Percentiles rank a stretch among this genome's conserved stretches.
Conservation (phyloP, 441 rosid species). For the Syzygium malaccense region DNA sequence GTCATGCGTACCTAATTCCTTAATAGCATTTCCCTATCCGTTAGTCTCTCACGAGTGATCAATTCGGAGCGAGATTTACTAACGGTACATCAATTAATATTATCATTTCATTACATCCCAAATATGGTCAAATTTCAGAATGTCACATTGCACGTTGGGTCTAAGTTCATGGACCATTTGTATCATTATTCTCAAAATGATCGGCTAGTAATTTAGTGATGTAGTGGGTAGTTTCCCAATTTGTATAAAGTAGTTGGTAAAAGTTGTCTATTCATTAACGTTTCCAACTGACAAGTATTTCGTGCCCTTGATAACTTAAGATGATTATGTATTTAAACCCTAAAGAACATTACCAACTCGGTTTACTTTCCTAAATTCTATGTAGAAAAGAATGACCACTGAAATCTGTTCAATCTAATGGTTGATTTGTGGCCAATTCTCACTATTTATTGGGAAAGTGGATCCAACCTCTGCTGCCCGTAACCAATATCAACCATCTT, state of each 20-base stretch:
- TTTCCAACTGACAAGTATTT: background rate
- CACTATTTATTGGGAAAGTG: background rate
- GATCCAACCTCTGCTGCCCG: background rate
- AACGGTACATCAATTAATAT: too few species aligned
- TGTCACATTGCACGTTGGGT: too few species aligned
- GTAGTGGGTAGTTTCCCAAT: background rate
- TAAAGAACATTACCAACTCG: background rate
- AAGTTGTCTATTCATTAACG: background rate
- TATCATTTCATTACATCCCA: too few species aligned
- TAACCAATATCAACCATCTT: background rate
- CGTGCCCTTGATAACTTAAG: background rate
- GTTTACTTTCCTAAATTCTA: background rate
- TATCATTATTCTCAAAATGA: too few species aligned
- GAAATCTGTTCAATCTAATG: background rate
- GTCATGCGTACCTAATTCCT: too few species aligned
- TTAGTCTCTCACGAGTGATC: too few species aligned
- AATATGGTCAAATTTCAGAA: too few species aligned
- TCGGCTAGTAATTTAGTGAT: background rate
- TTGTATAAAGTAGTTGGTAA: background rate
- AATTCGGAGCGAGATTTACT: too few species aligned
- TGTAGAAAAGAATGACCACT: background rate
- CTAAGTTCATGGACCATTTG: too few species aligned
- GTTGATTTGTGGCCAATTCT: background rate
- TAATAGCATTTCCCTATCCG: too few species aligned
- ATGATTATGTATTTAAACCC: background rate